Base-by-base conservation (phyloP, 257 asterid genomes). In the Vinca minor region DNA sequence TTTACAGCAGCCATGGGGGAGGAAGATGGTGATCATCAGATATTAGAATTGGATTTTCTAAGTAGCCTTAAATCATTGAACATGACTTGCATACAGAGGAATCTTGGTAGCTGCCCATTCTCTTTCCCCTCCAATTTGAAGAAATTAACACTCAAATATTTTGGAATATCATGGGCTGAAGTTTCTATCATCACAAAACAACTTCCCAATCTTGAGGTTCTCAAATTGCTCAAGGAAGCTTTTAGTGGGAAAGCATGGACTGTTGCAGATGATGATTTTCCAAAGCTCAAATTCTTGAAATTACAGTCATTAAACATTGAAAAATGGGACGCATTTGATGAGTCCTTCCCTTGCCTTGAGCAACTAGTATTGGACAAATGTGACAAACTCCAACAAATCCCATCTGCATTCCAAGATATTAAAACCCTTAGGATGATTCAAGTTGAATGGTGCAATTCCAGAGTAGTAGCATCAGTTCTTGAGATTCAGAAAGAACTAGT, bases 251-350 rank as follows among this genome's bases (percentile, higher is more conserved):
- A 6, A n/a, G 8, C 0, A 29, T 66, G 64, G 64, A 36, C 39
- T 2, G n/a, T 18, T 45, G 46, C n/a, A 66, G 46, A 66, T 18
- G 63, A 17, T 4, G 34, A 26, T 4, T 66, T 29, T 21, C 0
- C 11, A 8, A 66, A 31, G 2, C 70, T 66, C 21, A 55, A 55
- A 12, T 54, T 41, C 70, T 42, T 66, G 44, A 59, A 41, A 55
- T 5, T 55, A 13, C 14, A 15, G 8, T 10, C 8, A 1, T 21
- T 66, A 3, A 4, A 66, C 23, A n/a, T 66, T 26, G 35, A 9
- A 6, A 1, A 12, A 11, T 55, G 71, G 64, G 15, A 18, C 20
- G 38, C 41, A 0, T 44, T 47, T 21, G 0, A 2, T 12, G 64
- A 56, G 8, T 4, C 46, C 2, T 38, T 38, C 42, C 42, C 42